Conservation (phyloP, 495 filamentous ascomycete species). For the Penicillium daleae region DNA sequence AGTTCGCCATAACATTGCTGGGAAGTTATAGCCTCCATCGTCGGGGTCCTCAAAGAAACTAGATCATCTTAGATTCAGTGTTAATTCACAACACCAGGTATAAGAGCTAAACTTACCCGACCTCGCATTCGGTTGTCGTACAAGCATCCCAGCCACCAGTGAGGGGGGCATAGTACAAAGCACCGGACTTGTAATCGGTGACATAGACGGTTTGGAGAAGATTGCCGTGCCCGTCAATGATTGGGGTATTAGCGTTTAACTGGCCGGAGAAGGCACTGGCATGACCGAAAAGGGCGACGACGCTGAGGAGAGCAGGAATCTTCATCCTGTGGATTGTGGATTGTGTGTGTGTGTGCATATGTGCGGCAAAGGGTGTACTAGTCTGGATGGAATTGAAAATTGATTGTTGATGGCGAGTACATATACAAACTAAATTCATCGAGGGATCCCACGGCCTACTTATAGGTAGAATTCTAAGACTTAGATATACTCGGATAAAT, state of each 20-base stretch:
- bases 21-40: conserved; percentile 15
- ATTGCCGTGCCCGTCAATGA: neutral
- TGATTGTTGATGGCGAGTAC: too few species aligned
- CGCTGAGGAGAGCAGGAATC: neutral
- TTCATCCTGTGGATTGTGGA: conserved; percentile 2
- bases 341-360: too few species aligned
- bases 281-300: neutral
- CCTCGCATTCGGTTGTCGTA: neutral
- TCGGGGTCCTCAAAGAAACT: too few species aligned
- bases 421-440: too few species aligned
- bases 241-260: conserved; percentile 13
- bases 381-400: too few species aligned
- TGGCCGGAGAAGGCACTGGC: conserved; percentile 17
- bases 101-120: conserved; percentile 12
- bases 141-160: conserved; percentile 15
- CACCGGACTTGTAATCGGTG: conserved; percentile 15
- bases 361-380: too few species aligned
- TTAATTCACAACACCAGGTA: too few species aligned
- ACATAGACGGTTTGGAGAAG: conserved; percentile 15
- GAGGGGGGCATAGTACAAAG: conserved; percentile 13
- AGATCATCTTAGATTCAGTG: too few species aligned
- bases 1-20: conserved; percentile 12
- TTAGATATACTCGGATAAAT: too few species aligned
- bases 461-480: too few species aligned
- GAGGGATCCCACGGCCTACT: too few species aligned